Base-by-base conservation (phyloP, 345 rosid species). In the Salix purpurea region DNA sequence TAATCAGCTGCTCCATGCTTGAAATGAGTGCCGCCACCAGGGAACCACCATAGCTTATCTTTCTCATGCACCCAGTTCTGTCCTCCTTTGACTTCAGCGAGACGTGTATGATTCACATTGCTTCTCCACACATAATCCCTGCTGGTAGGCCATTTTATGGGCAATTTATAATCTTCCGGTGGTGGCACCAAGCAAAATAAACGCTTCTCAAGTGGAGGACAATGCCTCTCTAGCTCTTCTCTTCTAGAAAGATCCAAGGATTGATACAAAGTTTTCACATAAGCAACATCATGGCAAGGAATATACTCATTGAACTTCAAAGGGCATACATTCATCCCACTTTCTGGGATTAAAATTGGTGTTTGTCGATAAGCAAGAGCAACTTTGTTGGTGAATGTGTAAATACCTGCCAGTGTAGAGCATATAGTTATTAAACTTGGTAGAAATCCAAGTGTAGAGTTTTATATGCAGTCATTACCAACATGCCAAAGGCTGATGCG, bases 11-110 rank as follows among this genome's bases (percentile, higher is more conserved):
- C 98, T 26, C 99, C 98, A 65, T 92, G 92, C 84, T 93, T 96
- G 83, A 96, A 96, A 90, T 96, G 94, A 69, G 99, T 91, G 71
- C 99, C 99, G 54, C 99, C 99, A 44, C 98, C 97, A 1, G 99
- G 99, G 71, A 96, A 96, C 96, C 96, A 93, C 98, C 98, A 93
- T 52, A 90, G 77, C 78, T 86, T 88, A 56, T 84, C 85, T 72
- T 86, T 88, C 76, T 89, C 91, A 69, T 91, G 99, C 44, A 95
- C 96, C 99, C 99, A 95, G 75, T 90, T 95, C 77, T 95, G 96
- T n/a, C 98, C 99, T 84, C 97, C 96, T 81, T 93, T 91, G 37
- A 93, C 91, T 77, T 89, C 86, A 76, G 98, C 94, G 68, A 95
- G 96, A 85, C 30, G 96, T 18, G 94, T 86, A 84, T 92, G 98